Evolutionary conservation across 148 eudicot genomes (phyloP).

Genomic region (Cornus florida): DNA sequence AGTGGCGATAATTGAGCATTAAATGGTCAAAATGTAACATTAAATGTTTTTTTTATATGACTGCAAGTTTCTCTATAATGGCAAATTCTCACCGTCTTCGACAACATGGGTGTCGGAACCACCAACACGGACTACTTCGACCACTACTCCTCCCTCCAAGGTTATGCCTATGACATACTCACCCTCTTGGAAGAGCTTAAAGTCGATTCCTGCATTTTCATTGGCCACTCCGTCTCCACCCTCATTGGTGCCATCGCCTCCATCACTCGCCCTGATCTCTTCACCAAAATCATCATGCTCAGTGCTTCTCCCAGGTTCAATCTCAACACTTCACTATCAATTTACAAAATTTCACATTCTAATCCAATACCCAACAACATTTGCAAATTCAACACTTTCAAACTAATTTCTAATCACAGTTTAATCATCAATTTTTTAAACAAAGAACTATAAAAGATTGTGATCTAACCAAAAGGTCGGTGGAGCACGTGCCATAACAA

Average conservation of each 20-base stretch:
- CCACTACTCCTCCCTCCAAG: slow-evolving; percentile 60
- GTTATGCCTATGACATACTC: slow-evolving; percentile 67
- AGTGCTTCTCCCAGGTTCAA: slow-evolving; percentile 72
- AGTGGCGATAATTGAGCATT: too few relatives aligned
- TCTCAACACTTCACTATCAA: background rate
- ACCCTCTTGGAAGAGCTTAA: slow-evolving; percentile 65
- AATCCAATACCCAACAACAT: too few relatives aligned
- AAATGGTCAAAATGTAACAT: too few relatives aligned
- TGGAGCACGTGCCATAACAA: too few relatives aligned
- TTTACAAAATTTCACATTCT: too few relatives aligned
- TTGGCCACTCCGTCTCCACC: slow-evolving; percentile 85
- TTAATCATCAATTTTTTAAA: too few relatives aligned
- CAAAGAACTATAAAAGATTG: too few relatives aligned
- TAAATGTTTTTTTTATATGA: too few relatives aligned
- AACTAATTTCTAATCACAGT: too few relatives aligned
- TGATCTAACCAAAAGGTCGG: too few relatives aligned
- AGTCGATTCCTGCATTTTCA: slow-evolving; percentile 52
- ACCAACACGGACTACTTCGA: slow-evolving; percentile 89
- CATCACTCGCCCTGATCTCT: slow-evolving; percentile 74
- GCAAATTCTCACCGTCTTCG: slow-evolving; percentile 30
- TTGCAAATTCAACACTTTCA: too few relatives aligned
- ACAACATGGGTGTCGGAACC: slow-evolving; percentile 93
- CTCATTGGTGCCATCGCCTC: slow-evolving; percentile 72
- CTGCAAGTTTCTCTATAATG: too few relatives aligned
- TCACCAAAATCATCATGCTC: slow-evolving; percentile 60